phyloP scores from a whole-genome alignment of 805 yeast species.

The Teunomyces lycoperdinae region DNA sequence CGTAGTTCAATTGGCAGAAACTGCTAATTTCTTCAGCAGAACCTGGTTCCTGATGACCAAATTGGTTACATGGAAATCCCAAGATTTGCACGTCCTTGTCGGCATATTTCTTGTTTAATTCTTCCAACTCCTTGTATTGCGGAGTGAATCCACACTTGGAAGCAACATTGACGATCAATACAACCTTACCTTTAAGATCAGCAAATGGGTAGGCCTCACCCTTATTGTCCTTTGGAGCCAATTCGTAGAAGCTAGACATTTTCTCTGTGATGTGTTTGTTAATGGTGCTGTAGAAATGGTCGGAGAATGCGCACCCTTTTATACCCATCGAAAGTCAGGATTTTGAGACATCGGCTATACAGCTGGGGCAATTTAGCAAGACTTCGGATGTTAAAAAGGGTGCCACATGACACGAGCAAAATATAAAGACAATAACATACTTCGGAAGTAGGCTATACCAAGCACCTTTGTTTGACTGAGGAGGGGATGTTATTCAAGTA shows the following conservation, averaged over 20 bases:
- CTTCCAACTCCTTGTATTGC: constrained; percentile 48
- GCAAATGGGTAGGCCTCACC: constrained; percentile 59
- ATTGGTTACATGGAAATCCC: constrained; percentile 47
- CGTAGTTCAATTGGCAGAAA: constrained; percentile 78
- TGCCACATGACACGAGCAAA: too few relatives aligned
- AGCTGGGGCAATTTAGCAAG: too few relatives aligned
- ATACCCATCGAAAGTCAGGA: neutral
- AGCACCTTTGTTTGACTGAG: too few relatives aligned
- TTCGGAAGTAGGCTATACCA: too few relatives aligned
- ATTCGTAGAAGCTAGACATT: constrained; percentile 64
- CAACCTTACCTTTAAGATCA: constrained; percentile 73
- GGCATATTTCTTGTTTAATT: constrained; percentile 38
- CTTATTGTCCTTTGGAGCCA: constrained; percentile 59
- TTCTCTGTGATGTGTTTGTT: neutral
- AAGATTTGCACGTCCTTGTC: constrained; percentile 35
- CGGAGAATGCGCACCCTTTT: neutral
- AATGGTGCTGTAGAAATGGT: neutral
- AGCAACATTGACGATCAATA: constrained; percentile 82
- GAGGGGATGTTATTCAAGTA: too few relatives aligned
- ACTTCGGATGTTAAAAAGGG: too few relatives aligned
- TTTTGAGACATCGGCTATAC: neutral
- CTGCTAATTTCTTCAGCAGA: constrained; percentile 57
- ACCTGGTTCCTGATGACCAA: constrained; percentile 43
- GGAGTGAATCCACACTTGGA: constrained; percentile 76
- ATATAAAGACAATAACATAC: too few relatives aligned